Evolutionary conservation across 108 stramenopile genomes (phyloP).

Genomic region (Fistulifera pelliculosa): DNA sequence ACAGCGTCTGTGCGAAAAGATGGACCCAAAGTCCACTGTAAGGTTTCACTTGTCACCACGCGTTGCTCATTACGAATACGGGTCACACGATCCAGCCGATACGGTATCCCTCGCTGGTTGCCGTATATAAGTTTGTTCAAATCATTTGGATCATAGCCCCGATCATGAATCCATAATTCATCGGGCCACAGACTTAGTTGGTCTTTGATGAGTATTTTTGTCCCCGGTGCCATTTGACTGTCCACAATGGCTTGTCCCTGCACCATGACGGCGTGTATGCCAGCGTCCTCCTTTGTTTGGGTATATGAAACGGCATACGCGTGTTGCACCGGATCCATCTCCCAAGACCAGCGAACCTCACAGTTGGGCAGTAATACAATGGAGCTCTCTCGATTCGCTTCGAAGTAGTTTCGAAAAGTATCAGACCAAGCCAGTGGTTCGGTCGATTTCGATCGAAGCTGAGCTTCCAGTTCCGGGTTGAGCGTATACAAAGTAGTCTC

Average conservation of each 20-base stretch:
- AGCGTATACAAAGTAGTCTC: conserved; percentile 58
- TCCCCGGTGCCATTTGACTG: conserved; percentile 65
- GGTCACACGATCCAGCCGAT: conserved; percentile 63
- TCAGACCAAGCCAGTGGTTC: conserved; percentile 24
- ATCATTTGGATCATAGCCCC: conserved; percentile 59
- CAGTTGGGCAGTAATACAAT: conserved; percentile 33
- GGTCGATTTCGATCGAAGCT: conserved; percentile 23
- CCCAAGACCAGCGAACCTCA: conserved; percentile 58
- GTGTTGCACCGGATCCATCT: conserved; percentile 54
- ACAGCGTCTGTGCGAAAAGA: conserved; percentile 32
- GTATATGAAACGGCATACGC: conserved; percentile 19
- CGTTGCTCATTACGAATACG: conserved; percentile 8
- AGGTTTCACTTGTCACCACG: conserved; percentile 22
- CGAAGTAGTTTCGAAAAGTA: conserved; percentile 19
- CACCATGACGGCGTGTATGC: conserved; percentile 71
- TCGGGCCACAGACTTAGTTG: conserved; percentile 66
- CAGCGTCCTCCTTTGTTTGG: conserved; percentile 8
- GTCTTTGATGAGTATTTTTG: conserved; percentile 61
- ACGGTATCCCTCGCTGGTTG: conserved; percentile 67
- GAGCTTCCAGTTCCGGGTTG: conserved; percentile 36
- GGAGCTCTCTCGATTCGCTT: conserved; percentile 6
- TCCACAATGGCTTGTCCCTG: conserved; percentile 68
- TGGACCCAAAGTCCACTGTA: conserved; percentile 70
- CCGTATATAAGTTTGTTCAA: conserved; percentile 60
- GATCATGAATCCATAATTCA: conserved; percentile 80